phyloP scores from a whole-genome alignment of 208 protist species.

The Trichomonas tenax region DNA sequence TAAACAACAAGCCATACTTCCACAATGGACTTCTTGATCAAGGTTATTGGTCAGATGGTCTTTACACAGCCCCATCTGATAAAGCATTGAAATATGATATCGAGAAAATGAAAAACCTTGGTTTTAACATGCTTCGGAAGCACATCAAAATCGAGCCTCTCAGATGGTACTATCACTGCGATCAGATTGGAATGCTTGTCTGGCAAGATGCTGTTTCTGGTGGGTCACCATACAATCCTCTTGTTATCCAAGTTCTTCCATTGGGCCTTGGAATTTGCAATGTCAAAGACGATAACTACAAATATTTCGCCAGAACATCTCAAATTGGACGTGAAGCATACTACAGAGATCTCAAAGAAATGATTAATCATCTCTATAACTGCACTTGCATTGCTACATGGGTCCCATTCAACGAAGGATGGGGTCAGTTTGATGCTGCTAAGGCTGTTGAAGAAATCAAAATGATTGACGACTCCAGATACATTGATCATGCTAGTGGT shows the following conservation, averaged over 20 bases:
- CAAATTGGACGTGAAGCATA: background rate
- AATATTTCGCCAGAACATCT: background rate
- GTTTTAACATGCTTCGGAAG: slow-evolving; percentile 27
- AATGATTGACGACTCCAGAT: background rate
- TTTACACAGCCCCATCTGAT: slow-evolving; percentile 28
- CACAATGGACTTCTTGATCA: slow-evolving; percentile 18
- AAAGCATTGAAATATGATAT: slow-evolving; percentile 15
- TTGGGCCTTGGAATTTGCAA: background rate
- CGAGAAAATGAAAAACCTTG: background rate
- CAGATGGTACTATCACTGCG: slow-evolving; percentile 29
- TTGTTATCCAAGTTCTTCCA: background rate
- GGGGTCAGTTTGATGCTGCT: slow-evolving; percentile 8
- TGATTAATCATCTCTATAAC: background rate
- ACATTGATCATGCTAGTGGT: slow-evolving; percentile 19
- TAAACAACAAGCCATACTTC: slow-evolving; percentile 22
- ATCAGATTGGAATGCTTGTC: slow-evolving; percentile 23
- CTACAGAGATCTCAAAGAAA: background rate
- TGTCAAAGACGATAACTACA: background rate
- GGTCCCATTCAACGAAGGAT: slow-evolving; percentile 28
- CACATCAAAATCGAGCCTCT: slow-evolving; percentile 19
- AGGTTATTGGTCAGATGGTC: slow-evolving; percentile 26
- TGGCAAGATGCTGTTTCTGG: slow-evolving; percentile 27
- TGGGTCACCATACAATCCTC: background rate
- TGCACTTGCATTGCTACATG: background rate
- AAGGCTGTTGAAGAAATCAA: background rate